Percentiles rank a stretch among this genome's conserved stretches.
Evolutionary conservation across 2,329 filamentous ascomycete species (phyloP).

Genomic region (Bimuria novae-zelandiae): DNA sequence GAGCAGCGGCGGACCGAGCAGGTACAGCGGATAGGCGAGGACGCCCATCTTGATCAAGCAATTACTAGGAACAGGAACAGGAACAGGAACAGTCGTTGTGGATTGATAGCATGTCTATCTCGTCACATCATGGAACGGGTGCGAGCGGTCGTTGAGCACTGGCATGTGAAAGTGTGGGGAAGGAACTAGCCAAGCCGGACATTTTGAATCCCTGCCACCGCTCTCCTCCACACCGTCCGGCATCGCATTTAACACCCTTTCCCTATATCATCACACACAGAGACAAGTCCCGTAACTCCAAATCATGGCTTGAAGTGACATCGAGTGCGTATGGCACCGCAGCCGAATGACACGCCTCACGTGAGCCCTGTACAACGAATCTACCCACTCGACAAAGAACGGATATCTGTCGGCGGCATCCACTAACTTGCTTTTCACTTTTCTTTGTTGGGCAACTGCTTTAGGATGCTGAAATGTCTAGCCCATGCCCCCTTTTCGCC

Average conservation of each 20-base stretch:
- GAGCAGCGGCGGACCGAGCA: constrained; percentile 43
- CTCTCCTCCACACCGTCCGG: not conserved
- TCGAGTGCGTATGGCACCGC: not conserved
- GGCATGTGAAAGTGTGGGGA: constrained; percentile 4
- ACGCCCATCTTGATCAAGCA: constrained; percentile 2
- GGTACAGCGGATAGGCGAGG: constrained; percentile 33
- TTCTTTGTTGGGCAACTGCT: not conserved
- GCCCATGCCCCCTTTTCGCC: not conserved
- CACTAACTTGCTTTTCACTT: not conserved
- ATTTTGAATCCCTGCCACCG: not conserved
- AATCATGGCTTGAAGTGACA: no score
- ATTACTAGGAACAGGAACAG: not conserved
- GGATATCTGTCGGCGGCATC: not conserved
- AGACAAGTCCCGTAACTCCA: no score
- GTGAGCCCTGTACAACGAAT: not conserved
- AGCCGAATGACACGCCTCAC: not conserved
- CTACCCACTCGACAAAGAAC: not conserved
- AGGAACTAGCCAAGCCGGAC: constrained; percentile 2
- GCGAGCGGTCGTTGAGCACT: not conserved
- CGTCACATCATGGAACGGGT: not conserved
- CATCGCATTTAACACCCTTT: not conserved
- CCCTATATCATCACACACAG: not conserved
- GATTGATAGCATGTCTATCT: not conserved
- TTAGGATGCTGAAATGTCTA: not conserved
- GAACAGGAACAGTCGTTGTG: not conserved